Conservation (phyloP, 2,329 filamentous ascomycete species). For the Ophiocordyceps sinensis region DNA sequence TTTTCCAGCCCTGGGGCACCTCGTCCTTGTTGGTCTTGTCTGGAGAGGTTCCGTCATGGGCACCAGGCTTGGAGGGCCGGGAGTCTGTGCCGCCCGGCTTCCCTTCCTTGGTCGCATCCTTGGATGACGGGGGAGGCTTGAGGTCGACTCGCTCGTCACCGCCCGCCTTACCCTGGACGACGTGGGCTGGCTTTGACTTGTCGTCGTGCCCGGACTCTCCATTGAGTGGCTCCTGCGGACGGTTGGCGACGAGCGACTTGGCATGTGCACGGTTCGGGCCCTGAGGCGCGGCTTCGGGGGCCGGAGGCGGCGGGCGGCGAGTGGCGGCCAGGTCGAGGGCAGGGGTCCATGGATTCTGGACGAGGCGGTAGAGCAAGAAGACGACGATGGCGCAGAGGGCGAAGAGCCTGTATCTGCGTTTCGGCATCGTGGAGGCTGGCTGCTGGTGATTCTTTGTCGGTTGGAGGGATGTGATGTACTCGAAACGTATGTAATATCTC, state of each 20-base stretch:
- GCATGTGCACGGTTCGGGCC: neutral
- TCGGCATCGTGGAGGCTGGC: conserved; percentile 29
- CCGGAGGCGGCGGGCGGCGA: neutral
- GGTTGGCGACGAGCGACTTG: neutral
- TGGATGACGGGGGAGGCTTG: conserved; percentile 2
- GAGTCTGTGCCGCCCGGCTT: neutral
- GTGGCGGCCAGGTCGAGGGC: conserved; percentile 1
- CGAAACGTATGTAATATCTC: too few relatives aligned
- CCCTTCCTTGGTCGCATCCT: neutral
- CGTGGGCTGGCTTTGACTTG: conserved; percentile 1
- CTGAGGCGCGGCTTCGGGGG: neutral
- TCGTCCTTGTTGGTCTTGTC: neutral
- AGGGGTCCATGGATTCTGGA: conserved; percentile 24
- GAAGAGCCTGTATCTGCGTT: conserved; percentile 48
- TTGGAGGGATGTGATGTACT: too few relatives aligned
- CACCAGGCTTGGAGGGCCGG: neutral
- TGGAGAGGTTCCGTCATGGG: neutral
- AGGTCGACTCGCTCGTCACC: conserved; percentile 3
- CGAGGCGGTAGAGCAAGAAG: conserved; percentile 37
- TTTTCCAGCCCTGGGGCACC: conserved; percentile 10
- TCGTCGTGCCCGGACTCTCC: neutral
- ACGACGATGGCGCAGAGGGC: conserved; percentile 39
- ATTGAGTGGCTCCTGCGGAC: neutral
- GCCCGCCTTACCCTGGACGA: conserved; percentile 1
- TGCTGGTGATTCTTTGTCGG: too few relatives aligned